A percentile compares a stretch with the other conserved stretches of the same genome.
These are phyloP conservation scores for Mallotus repandus DNA, from an alignment of 441 rosid genomes.

Conservation along the genomic window DNA sequence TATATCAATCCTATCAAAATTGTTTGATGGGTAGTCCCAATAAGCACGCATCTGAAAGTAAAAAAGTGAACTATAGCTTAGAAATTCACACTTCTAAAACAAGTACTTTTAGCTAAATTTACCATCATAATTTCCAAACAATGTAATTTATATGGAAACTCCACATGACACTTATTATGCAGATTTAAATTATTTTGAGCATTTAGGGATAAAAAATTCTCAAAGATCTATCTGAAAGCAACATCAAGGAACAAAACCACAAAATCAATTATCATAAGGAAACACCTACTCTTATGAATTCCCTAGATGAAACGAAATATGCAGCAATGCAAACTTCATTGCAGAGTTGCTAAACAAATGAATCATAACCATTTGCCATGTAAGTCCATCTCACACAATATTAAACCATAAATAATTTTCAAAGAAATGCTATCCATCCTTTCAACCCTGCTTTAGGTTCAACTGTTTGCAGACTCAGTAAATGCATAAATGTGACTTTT, in stretches of 20 bases:
- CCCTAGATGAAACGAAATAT: too few species aligned
- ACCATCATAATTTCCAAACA: background rate
- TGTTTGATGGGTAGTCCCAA: conserved; percentile 1
- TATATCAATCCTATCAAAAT: background rate
- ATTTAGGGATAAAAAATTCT: background rate
- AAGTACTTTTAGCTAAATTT: background rate
- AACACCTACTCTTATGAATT: too few species aligned
- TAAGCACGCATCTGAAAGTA: conserved; percentile 8
- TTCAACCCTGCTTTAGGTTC: too few species aligned
- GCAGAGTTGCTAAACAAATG: too few species aligned
- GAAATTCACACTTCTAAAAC: background rate
- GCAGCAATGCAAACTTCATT: too few species aligned
- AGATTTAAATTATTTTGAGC: background rate
- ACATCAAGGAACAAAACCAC: conserved; percentile 5
- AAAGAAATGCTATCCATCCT: too few species aligned
- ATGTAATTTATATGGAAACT: background rate
- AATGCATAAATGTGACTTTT: too few species aligned
- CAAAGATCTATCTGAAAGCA: conserved; percentile 5
- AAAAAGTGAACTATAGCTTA: background rate
- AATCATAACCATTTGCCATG: too few species aligned
- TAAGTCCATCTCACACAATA: too few species aligned
- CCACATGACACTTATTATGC: background rate
- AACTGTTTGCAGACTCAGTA: too few species aligned
- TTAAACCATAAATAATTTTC: too few species aligned
- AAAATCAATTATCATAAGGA: background rate